A percentile compares a stretch with the other conserved stretches of the same genome.
Conservation (phyloP, 129 eudicot species). For the Chrysanthemum makinoi region DNA sequence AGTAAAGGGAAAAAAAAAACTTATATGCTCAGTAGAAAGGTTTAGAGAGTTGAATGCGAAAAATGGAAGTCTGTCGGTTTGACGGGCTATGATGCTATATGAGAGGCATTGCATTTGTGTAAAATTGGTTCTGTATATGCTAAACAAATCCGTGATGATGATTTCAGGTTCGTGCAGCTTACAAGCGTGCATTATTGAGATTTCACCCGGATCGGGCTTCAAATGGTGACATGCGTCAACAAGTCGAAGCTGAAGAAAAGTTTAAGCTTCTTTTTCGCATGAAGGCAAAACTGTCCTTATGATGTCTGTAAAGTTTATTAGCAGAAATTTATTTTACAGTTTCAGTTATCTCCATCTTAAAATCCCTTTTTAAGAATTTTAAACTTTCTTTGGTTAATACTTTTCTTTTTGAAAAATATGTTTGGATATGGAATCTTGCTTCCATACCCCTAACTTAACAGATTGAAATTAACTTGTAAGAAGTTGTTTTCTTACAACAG, state of each 20-base stretch:
- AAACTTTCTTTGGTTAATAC: background rate
- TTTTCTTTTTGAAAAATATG: background rate
- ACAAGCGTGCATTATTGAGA: conserved; percentile 66
- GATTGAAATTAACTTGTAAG: background rate
- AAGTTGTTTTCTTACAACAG: too few species aligned
- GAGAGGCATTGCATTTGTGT: background rate
- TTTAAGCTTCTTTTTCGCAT: conserved; percentile 85
- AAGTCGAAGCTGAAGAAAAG: conserved; percentile 93
- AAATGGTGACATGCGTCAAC: conserved; percentile 61
- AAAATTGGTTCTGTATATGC: background rate
- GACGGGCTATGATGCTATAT: background rate
- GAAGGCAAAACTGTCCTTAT: conserved; percentile 60
- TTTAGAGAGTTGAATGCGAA: too few species aligned
- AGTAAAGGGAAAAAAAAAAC: too few species aligned
- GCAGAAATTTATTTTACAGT: background rate
- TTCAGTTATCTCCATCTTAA: background rate
- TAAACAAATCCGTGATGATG: background rate
- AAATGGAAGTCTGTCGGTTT: too few species aligned
- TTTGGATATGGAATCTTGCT: background rate
- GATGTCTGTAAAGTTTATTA: conserved; percentile 15
- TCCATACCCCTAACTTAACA: background rate
- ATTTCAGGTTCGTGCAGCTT: conserved; percentile 81
- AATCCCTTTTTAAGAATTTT: background rate
- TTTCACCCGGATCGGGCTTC: conserved; percentile 89
- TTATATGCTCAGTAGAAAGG: too few species aligned